Evolutionary conservation across 768 basidiomycete genomes (phyloP).

Genomic region (Pleurotus ostreatus): DNA sequence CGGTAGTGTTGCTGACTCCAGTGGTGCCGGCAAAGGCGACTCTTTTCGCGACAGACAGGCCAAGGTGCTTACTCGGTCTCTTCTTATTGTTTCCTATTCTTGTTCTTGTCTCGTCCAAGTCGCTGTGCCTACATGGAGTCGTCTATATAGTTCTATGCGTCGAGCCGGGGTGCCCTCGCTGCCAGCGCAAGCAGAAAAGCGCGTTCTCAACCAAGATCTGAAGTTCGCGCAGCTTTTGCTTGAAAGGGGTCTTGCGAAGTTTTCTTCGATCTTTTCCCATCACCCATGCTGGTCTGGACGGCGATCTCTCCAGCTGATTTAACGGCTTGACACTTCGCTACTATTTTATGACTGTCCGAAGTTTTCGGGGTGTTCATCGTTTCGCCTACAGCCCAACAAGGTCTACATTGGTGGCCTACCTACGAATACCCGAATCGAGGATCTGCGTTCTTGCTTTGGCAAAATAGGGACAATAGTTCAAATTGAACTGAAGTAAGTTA

Average conservation of each 20-base stretch:
- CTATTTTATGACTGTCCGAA: conserved; percentile 27
- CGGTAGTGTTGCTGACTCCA: conserved; percentile 43
- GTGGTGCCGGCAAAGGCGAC: conserved; percentile 40
- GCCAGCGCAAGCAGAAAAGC: too few species aligned
- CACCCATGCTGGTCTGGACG: not conserved
- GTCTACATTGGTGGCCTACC: conserved; percentile 90
- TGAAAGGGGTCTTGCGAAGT: too few species aligned
- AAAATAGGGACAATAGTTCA: conserved; percentile 74
- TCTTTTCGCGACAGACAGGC: conserved; percentile 70
- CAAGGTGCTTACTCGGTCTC: conserved; percentile 80
- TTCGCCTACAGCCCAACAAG: conserved; percentile 84
- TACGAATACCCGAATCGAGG: conserved; percentile 81
- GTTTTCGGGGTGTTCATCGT: conserved; percentile 64
- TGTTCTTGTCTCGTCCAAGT: conserved; percentile 14
- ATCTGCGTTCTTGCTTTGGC: conserved; percentile 81
- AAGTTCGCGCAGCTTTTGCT: too few species aligned
- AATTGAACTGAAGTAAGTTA: conserved; percentile 79
- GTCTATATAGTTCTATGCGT: too few species aligned
- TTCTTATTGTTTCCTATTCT: conserved; percentile 29
- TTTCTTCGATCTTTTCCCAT: conserved; percentile 2
- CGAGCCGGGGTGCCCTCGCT: not conserved
- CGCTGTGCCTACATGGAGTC: too few species aligned
- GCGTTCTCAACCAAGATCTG: too few species aligned
- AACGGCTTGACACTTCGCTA: conserved; percentile 31
- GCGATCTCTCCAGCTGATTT: conserved; percentile 29